These are phyloP conservation scores for Cercospora sojina DNA, from an alignment of 2,329 filamentous ascomycete species.

Conservation along the genomic window DNA sequence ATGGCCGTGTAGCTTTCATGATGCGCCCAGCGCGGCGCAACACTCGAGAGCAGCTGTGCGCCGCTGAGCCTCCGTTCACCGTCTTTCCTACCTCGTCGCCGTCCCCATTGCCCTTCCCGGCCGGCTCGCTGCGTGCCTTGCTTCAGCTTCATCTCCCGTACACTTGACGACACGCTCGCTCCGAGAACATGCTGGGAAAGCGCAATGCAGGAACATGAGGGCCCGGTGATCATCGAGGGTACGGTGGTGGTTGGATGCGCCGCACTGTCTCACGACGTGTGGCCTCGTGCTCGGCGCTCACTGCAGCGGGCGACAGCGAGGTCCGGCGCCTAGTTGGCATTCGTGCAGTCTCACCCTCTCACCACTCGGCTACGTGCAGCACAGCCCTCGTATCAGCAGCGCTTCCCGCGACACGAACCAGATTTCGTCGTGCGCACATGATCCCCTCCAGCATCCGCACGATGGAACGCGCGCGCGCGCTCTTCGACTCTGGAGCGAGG, in stretches of 20 bases:
- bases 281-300: conserved; percentile 1
- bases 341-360: not conserved
- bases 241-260: not conserved
- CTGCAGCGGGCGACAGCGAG: not conserved
- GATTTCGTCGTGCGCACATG: not conserved
- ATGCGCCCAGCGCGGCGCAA: not conserved
- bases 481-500: not conserved
- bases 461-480: not conserved
- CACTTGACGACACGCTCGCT: not conserved
- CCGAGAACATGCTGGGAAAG: not conserved
- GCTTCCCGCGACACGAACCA: not conserved
- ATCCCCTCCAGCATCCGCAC: not conserved
- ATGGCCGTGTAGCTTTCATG: not conserved
- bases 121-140: conserved; percentile 15
- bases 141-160: not conserved
- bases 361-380: not conserved
- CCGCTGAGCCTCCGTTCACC: not conserved
- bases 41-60: not conserved
- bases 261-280: not conserved
- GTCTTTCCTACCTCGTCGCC: conserved; percentile 7
- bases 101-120: not conserved
- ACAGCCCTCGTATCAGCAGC: not conserved
- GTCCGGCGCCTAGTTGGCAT: not conserved
- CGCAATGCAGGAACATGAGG: not conserved
- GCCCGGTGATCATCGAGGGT: not conserved